Percentiles rank a stretch among this genome's conserved stretches.
Evolutionary conservation across 2,329 filamentous ascomycete genomes (phyloP).

Genomic region (Cordyceps cateniannulata): DNA sequence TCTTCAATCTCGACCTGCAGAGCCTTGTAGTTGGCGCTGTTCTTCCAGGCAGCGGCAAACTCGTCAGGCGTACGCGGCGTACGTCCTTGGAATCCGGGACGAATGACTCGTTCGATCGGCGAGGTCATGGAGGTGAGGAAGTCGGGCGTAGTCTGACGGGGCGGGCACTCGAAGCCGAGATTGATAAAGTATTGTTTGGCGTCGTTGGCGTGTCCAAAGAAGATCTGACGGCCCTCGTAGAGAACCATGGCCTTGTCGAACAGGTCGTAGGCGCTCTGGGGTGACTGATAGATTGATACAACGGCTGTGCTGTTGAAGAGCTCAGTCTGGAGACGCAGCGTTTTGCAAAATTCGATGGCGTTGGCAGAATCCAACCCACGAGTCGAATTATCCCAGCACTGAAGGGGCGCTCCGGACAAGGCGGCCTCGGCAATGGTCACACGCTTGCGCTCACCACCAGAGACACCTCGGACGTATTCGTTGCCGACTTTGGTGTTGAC

Average conservation of each 20-base stretch:
- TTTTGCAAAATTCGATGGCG: slow-evolving; percentile 68
- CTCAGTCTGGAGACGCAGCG: slow-evolving; percentile 60
- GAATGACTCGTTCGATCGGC: slow-evolving; percentile 48
- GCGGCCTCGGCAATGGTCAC: slow-evolving; percentile 57
- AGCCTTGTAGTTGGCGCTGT: slow-evolving; percentile 42
- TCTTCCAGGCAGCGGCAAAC: slow-evolving; percentile 53
- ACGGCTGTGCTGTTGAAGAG: slow-evolving; percentile 59
- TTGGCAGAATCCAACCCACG: slow-evolving; percentile 70
- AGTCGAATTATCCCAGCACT: slow-evolving; percentile 67
- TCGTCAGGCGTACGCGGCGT: slow-evolving; percentile 56
- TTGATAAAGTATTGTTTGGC: slow-evolving; percentile 61
- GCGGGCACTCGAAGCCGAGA: slow-evolving; percentile 60
- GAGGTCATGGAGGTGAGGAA: slow-evolving; percentile 67
- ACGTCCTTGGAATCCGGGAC: slow-evolving; percentile 48
- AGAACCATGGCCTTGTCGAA: slow-evolving; percentile 55
- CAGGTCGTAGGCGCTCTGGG: slow-evolving; percentile 56
- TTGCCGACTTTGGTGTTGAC: slow-evolving; percentile 68
- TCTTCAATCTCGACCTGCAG: slow-evolving; percentile 49
- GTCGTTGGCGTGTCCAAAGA: slow-evolving; percentile 52
- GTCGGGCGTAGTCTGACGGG: slow-evolving; percentile 63
- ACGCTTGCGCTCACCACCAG: slow-evolving; percentile 65
- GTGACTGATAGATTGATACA: slow-evolving; percentile 70
- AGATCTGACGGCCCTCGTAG: slow-evolving; percentile 57
- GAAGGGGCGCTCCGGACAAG: slow-evolving; percentile 52
- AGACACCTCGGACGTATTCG: slow-evolving; percentile 68